Evolutionary conservation across 2,329 filamentous ascomycete genomes (phyloP), one percentile per base, ranked within the genome.

Genomic region (Colletotrichum sp.): DNA sequence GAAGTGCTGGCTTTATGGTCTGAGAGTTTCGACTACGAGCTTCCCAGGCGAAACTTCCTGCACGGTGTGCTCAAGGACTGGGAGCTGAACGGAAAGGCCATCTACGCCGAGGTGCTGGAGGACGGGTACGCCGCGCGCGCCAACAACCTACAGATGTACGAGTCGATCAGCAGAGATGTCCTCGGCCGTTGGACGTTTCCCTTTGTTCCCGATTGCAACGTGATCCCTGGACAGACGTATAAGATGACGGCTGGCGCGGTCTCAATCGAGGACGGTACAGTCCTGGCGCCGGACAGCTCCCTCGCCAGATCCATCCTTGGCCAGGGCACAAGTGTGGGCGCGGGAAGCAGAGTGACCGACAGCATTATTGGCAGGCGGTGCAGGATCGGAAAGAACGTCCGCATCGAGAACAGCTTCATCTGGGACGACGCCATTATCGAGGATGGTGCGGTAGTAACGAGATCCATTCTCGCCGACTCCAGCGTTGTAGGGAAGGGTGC

Each of bases 11-110:
- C 96, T 9, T 87, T 99, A 73, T 99, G 97, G 95, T 97, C 96
- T 10, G 97, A 99, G 85, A 98, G 96, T 82, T 99, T 99, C 81
- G 96, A 99, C 84, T 99, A 98, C 84, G 96, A 98, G 83, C 90
- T 96, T 9, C 95, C 96, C 2, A 92, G 96, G 71, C 94, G 93
- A 80, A 95, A 98, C 81, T 98, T 98, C 81, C 86, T 99, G 44
- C 95, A 96, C 82, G 96, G 96, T 75, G 96, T 99, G 2, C 87
- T 99, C 70, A 98, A 98, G 86, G 97, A 99, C 83, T 98, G 95
- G 87, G 97, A 99, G 83, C 89, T 99, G 72, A 99, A 99, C 84
- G 96, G 96, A 75, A 98, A 99, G 87, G 96, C 95, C n/a, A 95
- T 99, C 68, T 96, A 98, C 83, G 94, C 95, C 4, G 94, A 99